Conservation (phyloP, 257 asterid species). For the Solanum pennellii region DNA sequence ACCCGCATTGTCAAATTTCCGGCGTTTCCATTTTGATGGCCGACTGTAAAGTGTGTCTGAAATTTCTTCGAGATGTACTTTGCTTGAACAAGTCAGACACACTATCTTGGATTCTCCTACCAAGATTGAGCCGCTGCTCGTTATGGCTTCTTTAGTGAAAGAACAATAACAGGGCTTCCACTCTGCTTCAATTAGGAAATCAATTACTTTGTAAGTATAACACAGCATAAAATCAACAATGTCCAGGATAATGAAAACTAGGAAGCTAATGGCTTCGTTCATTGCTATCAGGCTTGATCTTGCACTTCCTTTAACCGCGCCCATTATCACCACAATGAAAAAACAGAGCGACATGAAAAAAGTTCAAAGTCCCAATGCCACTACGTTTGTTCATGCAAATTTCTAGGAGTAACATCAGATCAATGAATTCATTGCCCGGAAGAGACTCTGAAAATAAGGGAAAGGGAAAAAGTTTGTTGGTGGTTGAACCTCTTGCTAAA, state of each 20-base stretch:
- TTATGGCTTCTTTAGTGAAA: slow-evolving; percentile 32
- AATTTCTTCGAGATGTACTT: slow-evolving; percentile 66
- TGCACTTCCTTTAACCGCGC: slow-evolving; percentile 7
- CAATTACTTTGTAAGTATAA: slow-evolving; percentile 42
- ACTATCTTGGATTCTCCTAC: slow-evolving; percentile 59
- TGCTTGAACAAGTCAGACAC: slow-evolving; percentile 37
- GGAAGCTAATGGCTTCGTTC: slow-evolving; percentile 43
- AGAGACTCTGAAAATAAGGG: neutral
- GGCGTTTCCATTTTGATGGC: slow-evolving; percentile 34
- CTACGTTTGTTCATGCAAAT: neutral
- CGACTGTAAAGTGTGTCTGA: slow-evolving; percentile 86
- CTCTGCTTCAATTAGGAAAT: slow-evolving; percentile 66
- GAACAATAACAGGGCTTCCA: slow-evolving; percentile 88
- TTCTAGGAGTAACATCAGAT: slow-evolving; percentile 10
- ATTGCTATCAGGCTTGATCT: slow-evolving; percentile 12
- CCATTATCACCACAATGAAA: neutral
- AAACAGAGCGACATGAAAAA: neutral
- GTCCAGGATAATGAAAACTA: slow-evolving; percentile 48
- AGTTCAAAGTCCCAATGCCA: neutral
- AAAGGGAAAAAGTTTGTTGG: slow-evolving; percentile 17
- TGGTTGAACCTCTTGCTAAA: slow-evolving; percentile 9
- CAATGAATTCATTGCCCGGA: slow-evolving; percentile 17
- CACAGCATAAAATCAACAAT: slow-evolving; percentile 53
- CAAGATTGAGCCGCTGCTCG: slow-evolving; percentile 44
- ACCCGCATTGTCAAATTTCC: slow-evolving; percentile 11